Conservation (phyloP, 1,284 basidiomycete genomes). For the Tylopilus sp. region DNA sequence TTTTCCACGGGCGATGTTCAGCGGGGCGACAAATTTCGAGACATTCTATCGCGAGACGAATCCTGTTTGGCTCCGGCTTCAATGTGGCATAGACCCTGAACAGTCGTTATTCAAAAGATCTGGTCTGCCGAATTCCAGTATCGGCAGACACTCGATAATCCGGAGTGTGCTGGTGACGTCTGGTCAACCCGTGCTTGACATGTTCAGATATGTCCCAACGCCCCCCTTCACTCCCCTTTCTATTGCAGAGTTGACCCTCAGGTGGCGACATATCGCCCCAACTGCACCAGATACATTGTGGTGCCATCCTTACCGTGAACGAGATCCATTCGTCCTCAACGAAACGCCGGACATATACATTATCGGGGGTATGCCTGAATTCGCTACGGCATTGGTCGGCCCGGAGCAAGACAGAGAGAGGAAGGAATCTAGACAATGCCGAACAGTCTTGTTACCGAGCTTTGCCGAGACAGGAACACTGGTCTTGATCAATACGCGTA, state of each 20-base stretch:
- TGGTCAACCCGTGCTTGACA: slow-evolving; percentile 92
- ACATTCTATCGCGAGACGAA: slow-evolving; percentile 82
- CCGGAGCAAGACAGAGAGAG: slow-evolving; percentile 28
- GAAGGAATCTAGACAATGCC: slow-evolving; percentile 45
- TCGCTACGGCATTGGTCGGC: slow-evolving; percentile 67
- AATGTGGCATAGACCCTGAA: slow-evolving; percentile 29
- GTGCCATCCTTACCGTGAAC: slow-evolving; percentile 90
- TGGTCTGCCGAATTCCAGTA: slow-evolving; percentile 8
- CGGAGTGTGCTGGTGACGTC: slow-evolving; percentile 75
- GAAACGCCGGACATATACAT: slow-evolving; percentile 87
- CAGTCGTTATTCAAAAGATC: slow-evolving; percentile 10
- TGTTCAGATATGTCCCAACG: slow-evolving; percentile 84
- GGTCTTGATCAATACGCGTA: slow-evolving; percentile 53
- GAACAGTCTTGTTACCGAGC: slow-evolving; percentile 79
- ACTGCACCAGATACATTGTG: slow-evolving; percentile 98
- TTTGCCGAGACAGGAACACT: slow-evolving; percentile 70
- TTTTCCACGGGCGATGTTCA: slow-evolving; percentile 89
- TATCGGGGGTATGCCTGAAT: slow-evolving; percentile 86
- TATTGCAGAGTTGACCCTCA: slow-evolving; percentile 76
- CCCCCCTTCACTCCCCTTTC: slow-evolving; percentile 64
- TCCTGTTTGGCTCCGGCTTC: slow-evolving; percentile 76
- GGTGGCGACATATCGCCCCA: slow-evolving; percentile 94
- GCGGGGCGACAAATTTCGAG: slow-evolving; percentile 57
- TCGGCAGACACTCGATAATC: slow-evolving; percentile 26
- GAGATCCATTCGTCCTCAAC: slow-evolving; percentile 86